Evolutionary conservation across 352 stramenopile genomes (phyloP).

Genomic region (Phytophthora pseudosyringae): DNA sequence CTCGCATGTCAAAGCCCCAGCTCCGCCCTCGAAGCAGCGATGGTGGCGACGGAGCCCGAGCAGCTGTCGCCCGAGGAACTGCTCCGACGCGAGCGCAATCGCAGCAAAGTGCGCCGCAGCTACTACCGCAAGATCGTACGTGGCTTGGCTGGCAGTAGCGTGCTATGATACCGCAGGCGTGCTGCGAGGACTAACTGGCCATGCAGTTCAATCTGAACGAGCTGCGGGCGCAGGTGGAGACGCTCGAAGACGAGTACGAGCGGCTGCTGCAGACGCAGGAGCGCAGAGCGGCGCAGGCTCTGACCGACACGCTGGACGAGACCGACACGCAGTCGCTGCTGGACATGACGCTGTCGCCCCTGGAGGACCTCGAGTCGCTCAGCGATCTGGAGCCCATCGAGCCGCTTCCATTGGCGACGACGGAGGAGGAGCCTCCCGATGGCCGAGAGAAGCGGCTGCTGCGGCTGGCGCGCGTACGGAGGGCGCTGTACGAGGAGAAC

Average conservation of each 20-base stretch:
- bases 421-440: constrained; percentile 12
- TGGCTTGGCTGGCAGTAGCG: neutral
- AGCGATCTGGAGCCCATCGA: constrained; percentile 27
- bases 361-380: constrained; percentile 32
- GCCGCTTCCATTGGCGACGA: constrained; percentile 18
- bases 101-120: constrained; percentile 57
- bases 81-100: constrained; percentile 54
- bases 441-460: constrained; percentile 33
- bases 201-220: constrained; percentile 52
- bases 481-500: constrained; percentile 53
- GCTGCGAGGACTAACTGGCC: neutral
- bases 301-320: constrained; percentile 23
- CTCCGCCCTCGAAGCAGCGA: constrained; percentile 1
- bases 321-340: constrained; percentile 29
- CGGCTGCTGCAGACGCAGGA: constrained; percentile 43
- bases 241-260: constrained; percentile 54
- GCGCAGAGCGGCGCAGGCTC: constrained; percentile 10
- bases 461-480: constrained; percentile 43
- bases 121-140: constrained; percentile 68
- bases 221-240: constrained; percentile 52
- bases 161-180: neutral
- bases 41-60: constrained; percentile 11
- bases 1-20: neutral
- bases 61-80: constrained; percentile 46
- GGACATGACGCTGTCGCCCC: constrained; percentile 29